Evolutionary conservation across 352 stramenopile genomes (phyloP).

Genomic region (Phytopythium kandeliae): DNA sequence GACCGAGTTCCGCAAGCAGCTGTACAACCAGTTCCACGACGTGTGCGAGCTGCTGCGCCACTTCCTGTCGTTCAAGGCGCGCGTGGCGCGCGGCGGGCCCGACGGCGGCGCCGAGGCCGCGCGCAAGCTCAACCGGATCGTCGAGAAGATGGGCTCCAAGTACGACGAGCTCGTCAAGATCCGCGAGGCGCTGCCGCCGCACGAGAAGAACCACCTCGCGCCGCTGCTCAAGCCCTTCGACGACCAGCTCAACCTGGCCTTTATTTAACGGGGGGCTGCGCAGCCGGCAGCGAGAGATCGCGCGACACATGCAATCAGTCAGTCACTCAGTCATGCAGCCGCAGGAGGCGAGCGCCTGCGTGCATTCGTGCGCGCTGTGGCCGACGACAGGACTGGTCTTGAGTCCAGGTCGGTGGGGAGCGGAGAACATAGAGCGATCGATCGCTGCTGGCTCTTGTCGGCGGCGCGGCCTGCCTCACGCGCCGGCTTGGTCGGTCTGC

Average conservation of each 20-base stretch:
- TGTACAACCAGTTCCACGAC: slow-evolving; percentile 85
- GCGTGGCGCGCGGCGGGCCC: slow-evolving; percentile 44
- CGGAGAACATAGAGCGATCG: too few relatives aligned
- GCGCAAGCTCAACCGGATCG: slow-evolving; percentile 77
- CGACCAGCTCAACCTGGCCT: slow-evolving; percentile 84
- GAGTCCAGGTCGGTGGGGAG: too few relatives aligned
- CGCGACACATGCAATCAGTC: too few relatives aligned
- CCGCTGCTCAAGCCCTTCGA: slow-evolving; percentile 82
- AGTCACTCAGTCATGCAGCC: too few relatives aligned
- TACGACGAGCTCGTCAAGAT: slow-evolving; percentile 85
- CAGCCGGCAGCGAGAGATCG: neutral
- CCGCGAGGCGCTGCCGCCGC: slow-evolving; percentile 67
- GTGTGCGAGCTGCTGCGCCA: slow-evolving; percentile 79
- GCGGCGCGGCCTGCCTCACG: too few relatives aligned
- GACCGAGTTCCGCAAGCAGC: slow-evolving; percentile 83
- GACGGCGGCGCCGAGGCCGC: slow-evolving; percentile 42
- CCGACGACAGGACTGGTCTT: too few relatives aligned
- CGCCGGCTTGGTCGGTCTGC: neutral
- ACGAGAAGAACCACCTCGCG: slow-evolving; percentile 79
- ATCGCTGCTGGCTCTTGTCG: too few relatives aligned
- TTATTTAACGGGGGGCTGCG: slow-evolving; percentile 47
- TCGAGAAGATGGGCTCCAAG: slow-evolving; percentile 85
- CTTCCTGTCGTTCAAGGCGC: slow-evolving; percentile 79
- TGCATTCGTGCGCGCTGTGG: too few relatives aligned
- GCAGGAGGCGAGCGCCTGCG: too few relatives aligned